Conservation (phyloP, 78 protist species). For the Pigoraptor vietnamica region DNA sequence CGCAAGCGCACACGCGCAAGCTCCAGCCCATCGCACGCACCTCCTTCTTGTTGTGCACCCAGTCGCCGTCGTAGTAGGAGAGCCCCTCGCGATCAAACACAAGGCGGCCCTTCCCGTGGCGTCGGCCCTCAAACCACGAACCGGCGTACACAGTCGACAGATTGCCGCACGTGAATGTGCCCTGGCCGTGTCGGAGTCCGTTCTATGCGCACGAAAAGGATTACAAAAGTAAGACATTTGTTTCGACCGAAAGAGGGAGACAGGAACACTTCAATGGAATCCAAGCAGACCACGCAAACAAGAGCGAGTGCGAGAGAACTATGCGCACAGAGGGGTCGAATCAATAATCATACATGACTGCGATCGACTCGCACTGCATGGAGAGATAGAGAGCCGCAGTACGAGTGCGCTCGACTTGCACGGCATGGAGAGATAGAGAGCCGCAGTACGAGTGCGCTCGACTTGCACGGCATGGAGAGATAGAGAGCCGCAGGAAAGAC, state of each 20-base stretch:
- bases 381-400: too few species aligned
- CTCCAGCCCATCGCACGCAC: background rate
- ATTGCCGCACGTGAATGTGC: background rate
- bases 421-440: too few species aligned
- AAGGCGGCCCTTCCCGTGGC: background rate
- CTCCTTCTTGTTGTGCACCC: background rate
- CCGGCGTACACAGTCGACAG: background rate
- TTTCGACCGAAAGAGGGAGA: background rate
- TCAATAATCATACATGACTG: too few species aligned
- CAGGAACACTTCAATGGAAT: background rate
- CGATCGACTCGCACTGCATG: too few species aligned
- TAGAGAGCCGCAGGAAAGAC: background rate
- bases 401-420: too few species aligned
- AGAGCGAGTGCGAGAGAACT: too few species aligned
- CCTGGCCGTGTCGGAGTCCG: background rate
- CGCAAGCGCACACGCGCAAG: too few species aligned
- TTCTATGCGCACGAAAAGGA: background rate
- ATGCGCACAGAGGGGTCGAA: too few species aligned
- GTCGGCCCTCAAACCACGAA: background rate
- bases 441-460: too few species aligned
- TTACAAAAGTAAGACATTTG: background rate
- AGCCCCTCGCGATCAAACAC: background rate
- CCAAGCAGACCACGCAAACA: too few species aligned
- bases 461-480: background rate
- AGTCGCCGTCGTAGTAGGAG: background rate